Conservation (phyloP, 2,329 filamentous ascomycete genomes). For the Sporothrix brunneoviolacea region DNA sequence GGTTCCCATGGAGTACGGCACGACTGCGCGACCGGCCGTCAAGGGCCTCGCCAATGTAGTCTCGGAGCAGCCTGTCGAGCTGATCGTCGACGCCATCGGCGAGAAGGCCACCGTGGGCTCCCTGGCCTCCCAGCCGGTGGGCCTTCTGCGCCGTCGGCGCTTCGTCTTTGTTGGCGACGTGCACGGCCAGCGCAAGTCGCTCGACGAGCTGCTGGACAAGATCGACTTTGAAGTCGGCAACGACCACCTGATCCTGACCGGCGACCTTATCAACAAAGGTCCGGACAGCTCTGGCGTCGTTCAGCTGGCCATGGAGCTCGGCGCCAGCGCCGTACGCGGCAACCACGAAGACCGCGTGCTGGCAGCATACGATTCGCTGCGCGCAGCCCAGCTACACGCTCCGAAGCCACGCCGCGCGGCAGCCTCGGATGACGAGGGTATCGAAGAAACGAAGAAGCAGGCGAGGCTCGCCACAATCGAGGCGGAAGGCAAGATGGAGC, state of each 20-base stretch:
- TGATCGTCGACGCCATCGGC: slow-evolving; percentile 23
- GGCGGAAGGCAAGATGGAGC: slow-evolving; percentile 14
- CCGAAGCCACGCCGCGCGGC: no score
- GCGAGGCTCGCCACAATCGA: slow-evolving; percentile 9
- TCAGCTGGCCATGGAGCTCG: slow-evolving; percentile 62
- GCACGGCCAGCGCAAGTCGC: slow-evolving; percentile 72
- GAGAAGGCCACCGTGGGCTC: neutral
- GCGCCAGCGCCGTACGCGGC: slow-evolving; percentile 77
- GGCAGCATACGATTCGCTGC: slow-evolving; percentile 46
- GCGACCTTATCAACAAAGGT: slow-evolving; percentile 80
- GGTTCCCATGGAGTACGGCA: slow-evolving; percentile 27
- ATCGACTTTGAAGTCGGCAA: slow-evolving; percentile 50
- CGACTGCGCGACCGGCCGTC: slow-evolving; percentile 33
- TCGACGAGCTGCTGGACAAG: slow-evolving; percentile 60
- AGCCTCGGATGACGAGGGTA: neutral
- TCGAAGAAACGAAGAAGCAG: neutral
- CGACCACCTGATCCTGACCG: slow-evolving; percentile 71
- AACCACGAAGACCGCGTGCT: slow-evolving; percentile 89
- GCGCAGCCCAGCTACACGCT: no score
- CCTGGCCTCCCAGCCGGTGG: slow-evolving; percentile 29
- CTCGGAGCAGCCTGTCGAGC: slow-evolving; percentile 25
- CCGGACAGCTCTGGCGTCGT: slow-evolving; percentile 76
- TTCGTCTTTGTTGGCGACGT: slow-evolving; percentile 86
- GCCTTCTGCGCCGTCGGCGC: slow-evolving; percentile 36
- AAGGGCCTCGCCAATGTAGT: slow-evolving; percentile 24